Base-by-base conservation (phyloP, 2,329 filamentous ascomycete genomes). In the Dactylonectria macrodidyma region DNA sequence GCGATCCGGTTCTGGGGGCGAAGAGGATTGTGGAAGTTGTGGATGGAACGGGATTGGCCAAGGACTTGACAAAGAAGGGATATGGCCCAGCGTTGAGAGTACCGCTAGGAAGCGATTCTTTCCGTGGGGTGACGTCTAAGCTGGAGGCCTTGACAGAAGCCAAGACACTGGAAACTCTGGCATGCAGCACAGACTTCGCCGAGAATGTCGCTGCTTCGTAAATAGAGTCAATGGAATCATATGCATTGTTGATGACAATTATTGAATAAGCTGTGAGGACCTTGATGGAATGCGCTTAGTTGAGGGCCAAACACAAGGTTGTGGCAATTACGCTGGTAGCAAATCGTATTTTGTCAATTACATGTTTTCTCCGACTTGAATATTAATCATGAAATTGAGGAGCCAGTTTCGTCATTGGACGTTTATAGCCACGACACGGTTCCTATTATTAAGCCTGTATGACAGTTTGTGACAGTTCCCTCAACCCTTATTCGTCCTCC, bases 41-140 rank as follows among this genome's bases (percentile, higher is more conserved):
- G 3, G 47, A 50, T 30, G 47, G 47, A 14, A 50, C 47, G 11
- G 47, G 47, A 12, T 16, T 50, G 22, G 51, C 51, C 33, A 55
- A 55, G 51, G 51, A 55, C 51, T 22, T 24, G 33, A 8, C 33
- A 9, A 24, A 55, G n/a, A 33, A 41, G n/a, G 51, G 51, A 3
- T 55, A 55, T 55, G 33, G 33, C 9, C 51, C 8, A 26, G 51
- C 14, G 2, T 38, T 55, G 33, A 36, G 51, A 38, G 33, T 55
- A 5, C 51, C 51, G 6, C 33, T 55, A 12, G 51, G 51, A 30
- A 38, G 33, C 33, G 51, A 55, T 33, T 55, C 51, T 9, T 55
- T 55, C 34, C 51, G 51, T 38, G 51, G 26, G 11, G 33, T 55
- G 16, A 41, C 51, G n/a, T 33, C 51, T 12, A 55, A 55, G n/a